Conservation (phyloP, 805 yeast genomes). For the Spencermartinsiella europaea region DNA sequence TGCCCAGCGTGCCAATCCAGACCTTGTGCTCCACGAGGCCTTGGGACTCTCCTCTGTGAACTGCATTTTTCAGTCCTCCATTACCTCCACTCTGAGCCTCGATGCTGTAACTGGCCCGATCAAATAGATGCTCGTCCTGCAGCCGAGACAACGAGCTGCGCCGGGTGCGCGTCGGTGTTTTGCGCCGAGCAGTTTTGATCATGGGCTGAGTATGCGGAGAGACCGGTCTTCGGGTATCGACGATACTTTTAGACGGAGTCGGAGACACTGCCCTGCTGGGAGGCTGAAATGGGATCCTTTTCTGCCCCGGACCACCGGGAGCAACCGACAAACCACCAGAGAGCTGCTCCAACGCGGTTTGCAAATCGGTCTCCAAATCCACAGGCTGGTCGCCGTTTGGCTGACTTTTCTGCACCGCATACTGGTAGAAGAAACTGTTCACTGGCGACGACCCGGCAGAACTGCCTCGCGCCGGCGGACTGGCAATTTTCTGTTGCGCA, state of each 20-base stretch:
- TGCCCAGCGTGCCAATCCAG: constrained; percentile 92
- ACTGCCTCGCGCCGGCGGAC: not conserved
- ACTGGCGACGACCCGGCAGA: not conserved
- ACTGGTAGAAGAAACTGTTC: not conserved
- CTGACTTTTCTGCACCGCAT: not conserved
- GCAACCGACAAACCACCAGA: not conserved
- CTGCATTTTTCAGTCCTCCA: constrained; percentile 83
- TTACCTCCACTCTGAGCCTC: constrained; percentile 72
- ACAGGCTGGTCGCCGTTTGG: not conserved
- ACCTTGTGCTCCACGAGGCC: constrained; percentile 34
- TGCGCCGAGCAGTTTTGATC: not conserved
- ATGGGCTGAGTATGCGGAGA: constrained; percentile 7
- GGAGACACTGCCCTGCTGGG: constrained; percentile 10
- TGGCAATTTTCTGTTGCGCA: not conserved
- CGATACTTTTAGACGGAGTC: constrained; percentile 19
- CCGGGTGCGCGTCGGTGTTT: not conserved
- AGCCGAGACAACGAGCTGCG: constrained; percentile 3
- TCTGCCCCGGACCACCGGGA: constrained; percentile 8
- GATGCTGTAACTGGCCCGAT: constrained; percentile 65
- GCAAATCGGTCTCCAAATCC: not conserved
- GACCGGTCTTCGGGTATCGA: constrained; percentile 19
- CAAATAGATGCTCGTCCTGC: constrained; percentile 1
- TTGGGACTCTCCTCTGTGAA: constrained; percentile 48
- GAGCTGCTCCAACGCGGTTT: constrained; percentile 7
- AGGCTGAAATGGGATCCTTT: constrained; percentile 5